Conservation (phyloP, 176 grass and related monocot genomes). For the Avena eriantha region DNA sequence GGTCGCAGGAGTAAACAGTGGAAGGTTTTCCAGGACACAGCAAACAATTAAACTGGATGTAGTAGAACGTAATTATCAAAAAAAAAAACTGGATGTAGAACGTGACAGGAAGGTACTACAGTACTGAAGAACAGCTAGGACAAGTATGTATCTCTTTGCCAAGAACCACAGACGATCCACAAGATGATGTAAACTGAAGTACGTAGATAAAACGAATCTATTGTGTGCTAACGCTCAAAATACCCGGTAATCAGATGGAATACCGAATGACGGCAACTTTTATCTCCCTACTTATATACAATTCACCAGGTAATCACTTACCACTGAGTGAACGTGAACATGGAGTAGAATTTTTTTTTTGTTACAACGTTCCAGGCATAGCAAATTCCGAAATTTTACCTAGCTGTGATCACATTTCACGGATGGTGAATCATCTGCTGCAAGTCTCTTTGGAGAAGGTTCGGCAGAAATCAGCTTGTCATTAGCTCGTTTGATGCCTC, state of each 20-base stretch:
- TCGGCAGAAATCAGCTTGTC: slow-evolving; percentile 46
- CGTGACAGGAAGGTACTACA: background rate
- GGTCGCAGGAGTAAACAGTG: background rate
- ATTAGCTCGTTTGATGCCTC: slow-evolving; percentile 78
- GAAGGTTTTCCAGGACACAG: too few relatives aligned
- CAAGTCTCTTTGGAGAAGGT: slow-evolving; percentile 45
- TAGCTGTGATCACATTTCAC: slow-evolving; percentile 38
- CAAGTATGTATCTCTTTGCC: background rate
- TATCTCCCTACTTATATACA: background rate
- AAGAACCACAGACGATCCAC: background rate
- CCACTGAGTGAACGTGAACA: background rate
- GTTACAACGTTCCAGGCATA: background rate
- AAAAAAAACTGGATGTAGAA: background rate
- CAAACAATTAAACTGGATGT: background rate
- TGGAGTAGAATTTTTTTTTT: background rate
- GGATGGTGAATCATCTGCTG: slow-evolving; percentile 33
- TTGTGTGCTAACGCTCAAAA: background rate
- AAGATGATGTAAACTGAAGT: background rate
- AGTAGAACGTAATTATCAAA: too few relatives aligned
- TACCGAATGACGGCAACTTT: background rate
- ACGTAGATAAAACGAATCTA: background rate
- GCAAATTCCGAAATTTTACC: background rate
- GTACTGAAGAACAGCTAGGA: too few relatives aligned
- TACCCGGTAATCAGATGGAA: background rate
- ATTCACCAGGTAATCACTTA: background rate